Evolutionary conservation across 768 basidiomycete species (phyloP), one percentile per base, ranked within the genome.

Genomic region (Mycena vulgaris): DNA sequence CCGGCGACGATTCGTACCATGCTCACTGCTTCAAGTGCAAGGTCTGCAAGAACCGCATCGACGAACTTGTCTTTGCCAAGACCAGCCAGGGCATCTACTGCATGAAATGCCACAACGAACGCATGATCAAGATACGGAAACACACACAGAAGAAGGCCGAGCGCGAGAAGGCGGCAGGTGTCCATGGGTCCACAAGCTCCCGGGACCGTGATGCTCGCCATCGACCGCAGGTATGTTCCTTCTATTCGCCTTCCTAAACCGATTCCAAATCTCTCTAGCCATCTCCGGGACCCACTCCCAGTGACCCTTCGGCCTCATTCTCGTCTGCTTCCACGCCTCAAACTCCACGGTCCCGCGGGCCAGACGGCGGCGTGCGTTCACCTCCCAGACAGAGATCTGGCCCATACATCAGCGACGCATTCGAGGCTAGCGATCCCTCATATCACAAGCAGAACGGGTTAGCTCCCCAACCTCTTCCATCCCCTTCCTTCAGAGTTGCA

Each of bases 1-100:
- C 98, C 9, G 98, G 96, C 69, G 96, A 99, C 81, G 98, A 99
- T 79, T 95, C 96, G 0, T 99, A 99, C 76, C 98, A 99, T 79
- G 97, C 98, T 7, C 94, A 96, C 72, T 99, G 98, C 83, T 99
- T 99, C 86, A 97, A 97, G 75, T 99, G 98, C 84, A 93, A 95
- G 76, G 93, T 96, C 59, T 99, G 98, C 85, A 90, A 90, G 79
- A 93, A 93, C 78, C 89, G 95, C 66, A 99, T 99, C 72, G 97
- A 99, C 81, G 98, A 99, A 80, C 90, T 99, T 60, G 96, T 99
- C 65, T 99, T 98, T 72, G 98, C 98, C 67, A 99, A 99, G 85
- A 99, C 98, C 0, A 95, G 92, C 69, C 95, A 98, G 76, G 98
- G 98, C 62, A 98, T 99, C 65, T 99, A 99, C 79, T 99, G 98